Percentiles rank a stretch among this genome's conserved stretches.
Conservation (phyloP, 2,329 filamentous ascomycete species). For the Hysterium pulicare region DNA sequence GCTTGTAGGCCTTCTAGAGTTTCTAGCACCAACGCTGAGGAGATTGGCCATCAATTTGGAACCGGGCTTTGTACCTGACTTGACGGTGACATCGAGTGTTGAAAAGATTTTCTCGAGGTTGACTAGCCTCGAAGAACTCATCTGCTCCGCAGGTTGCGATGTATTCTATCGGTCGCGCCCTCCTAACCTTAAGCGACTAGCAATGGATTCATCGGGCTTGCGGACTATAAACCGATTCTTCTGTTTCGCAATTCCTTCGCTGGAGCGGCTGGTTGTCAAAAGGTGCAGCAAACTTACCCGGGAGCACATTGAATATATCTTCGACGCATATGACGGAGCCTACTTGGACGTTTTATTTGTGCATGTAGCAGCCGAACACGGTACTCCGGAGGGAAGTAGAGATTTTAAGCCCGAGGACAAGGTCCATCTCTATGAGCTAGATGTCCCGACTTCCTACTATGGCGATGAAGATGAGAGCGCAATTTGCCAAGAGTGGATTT, state of each 20-base stretch:
- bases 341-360: slow-evolving; percentile 24
- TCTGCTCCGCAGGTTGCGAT: slow-evolving; percentile 19
- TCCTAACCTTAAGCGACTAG: slow-evolving; percentile 24
- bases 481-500: slow-evolving; percentile 24
- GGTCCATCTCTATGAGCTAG: slow-evolving; percentile 24
- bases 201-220: slow-evolving; percentile 6
- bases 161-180: slow-evolving; percentile 22
- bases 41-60: slow-evolving; percentile 22
- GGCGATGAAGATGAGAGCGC: slow-evolving; percentile 23
- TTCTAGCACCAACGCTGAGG: slow-evolving; percentile 18
- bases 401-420: slow-evolving; percentile 19
- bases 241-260: slow-evolving; percentile 13
- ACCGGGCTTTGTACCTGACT: slow-evolving; percentile 1
- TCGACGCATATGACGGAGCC: slow-evolving; percentile 16
- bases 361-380: slow-evolving; percentile 23
- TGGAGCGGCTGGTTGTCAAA: slow-evolving; percentile 8
- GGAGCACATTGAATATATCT: slow-evolving; percentile 16
- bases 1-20: slow-evolving; percentile 19
- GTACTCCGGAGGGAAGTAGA: slow-evolving; percentile 16
- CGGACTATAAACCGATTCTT: slow-evolving; percentile 8
- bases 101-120: slow-evolving; percentile 23
- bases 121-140: slow-evolving; percentile 22
- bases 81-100: slow-evolving; percentile 8
- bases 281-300: not conserved
- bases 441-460: slow-evolving; percentile 27